phyloP scores from a whole-genome alignment of 176 grass and related monocot species.

The Leersia perrieri region DNA sequence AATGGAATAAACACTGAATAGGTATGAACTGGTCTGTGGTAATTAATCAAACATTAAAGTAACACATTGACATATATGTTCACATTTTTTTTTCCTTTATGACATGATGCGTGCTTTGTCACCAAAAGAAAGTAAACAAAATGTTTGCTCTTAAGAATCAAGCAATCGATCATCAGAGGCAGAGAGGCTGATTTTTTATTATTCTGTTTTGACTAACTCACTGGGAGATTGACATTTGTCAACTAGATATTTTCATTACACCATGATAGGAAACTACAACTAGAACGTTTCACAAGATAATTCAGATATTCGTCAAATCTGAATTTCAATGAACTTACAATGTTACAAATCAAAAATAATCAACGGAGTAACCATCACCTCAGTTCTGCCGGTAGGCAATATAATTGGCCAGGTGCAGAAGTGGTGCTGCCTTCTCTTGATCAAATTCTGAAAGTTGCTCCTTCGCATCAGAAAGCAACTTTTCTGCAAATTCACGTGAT shows the following conservation, averaged over 20 bases:
- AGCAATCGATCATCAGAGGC: neutral
- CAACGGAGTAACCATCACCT: constrained; percentile 36
- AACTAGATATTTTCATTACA: constrained; percentile 34
- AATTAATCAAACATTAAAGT: neutral
- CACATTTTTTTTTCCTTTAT: neutral
- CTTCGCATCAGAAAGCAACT: constrained; percentile 52
- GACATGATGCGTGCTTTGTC: neutral
- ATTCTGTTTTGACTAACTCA: constrained; percentile 8
- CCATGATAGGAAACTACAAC: constrained; percentile 29
- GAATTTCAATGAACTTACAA: constrained; percentile 29
- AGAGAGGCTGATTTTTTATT: constrained; percentile 26
- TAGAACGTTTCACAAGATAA: constrained; percentile 27
- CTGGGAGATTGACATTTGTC: constrained; percentile 9
- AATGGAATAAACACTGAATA: neutral
- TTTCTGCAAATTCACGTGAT: constrained; percentile 63
- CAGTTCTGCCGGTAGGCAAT: constrained; percentile 72
- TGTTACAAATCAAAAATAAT: constrained; percentile 29
- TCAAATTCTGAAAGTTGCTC: constrained; percentile 60
- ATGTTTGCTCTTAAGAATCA: neutral
- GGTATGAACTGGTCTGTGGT: neutral
- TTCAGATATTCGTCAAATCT: constrained; percentile 25
- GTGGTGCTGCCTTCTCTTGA: constrained; percentile 57
- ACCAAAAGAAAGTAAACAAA: neutral
- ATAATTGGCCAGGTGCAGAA: constrained; percentile 80
- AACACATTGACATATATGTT: neutral